These are phyloP conservation scores for Rhododendron mucronatum DNA, from an alignment of 148 eudicot genomes.

Conservation along the genomic window DNA sequence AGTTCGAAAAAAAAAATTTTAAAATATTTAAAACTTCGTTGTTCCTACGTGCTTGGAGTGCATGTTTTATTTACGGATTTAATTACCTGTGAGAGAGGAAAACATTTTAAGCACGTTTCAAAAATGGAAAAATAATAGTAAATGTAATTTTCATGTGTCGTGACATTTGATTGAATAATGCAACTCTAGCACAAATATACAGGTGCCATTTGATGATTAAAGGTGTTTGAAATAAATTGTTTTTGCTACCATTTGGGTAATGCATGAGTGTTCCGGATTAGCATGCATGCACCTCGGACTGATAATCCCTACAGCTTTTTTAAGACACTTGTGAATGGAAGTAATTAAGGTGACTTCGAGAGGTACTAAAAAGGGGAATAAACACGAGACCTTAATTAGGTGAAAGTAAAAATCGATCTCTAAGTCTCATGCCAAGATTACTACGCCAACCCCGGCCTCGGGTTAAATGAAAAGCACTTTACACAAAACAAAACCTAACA, in stretches of 20 bases:
- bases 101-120: neutral
- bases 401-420: no score
- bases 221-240: neutral
- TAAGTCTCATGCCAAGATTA: no score
- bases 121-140: neutral
- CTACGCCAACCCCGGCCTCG: neutral
- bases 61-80: neutral
- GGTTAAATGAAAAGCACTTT: conserved; percentile 10
- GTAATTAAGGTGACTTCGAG: no score
- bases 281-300: no score
- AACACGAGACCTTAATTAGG: no score
- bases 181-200: neutral
- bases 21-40: neutral
- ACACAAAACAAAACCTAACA: neutral
- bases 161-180: neutral
- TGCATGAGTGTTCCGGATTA: no score
- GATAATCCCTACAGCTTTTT: no score
- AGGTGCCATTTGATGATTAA: neutral
- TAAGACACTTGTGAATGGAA: no score
- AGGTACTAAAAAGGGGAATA: no score
- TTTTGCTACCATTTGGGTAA: neutral
- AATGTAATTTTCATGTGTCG: neutral
- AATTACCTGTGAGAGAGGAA: neutral
- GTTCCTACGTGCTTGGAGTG: neutral
- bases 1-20: neutral